Evolutionary conservation across 1,284 basidiomycete species (phyloP), one percentile per base, ranked within the genome.

Genomic region (Ceratobasidium sp.): DNA sequence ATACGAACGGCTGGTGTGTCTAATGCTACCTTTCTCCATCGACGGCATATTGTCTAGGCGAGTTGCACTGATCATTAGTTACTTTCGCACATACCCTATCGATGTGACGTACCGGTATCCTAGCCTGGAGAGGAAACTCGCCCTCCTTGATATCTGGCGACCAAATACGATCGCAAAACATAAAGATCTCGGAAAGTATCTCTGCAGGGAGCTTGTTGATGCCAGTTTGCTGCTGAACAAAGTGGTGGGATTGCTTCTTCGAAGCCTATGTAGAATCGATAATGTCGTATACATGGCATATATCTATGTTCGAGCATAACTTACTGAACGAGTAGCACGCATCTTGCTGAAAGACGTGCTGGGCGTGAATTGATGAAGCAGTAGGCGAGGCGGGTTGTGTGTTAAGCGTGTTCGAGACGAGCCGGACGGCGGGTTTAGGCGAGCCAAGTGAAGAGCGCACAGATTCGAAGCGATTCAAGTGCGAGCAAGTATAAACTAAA

Each of bases 141-240:
- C 8, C 35, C 15, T 43, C 40, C n/a, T 42, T 38, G 20, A 2
- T 12, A 31, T 31, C 32, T 25, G 45, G 47, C 15, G 17, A 31
- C n/a, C 29, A 52, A 29, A 25, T 17, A 50, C 22, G 22, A 52
- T 17, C 34, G 22, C 32, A 38, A 65, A 38, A 15, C 8, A 65
- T 8, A 40, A 43, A 54, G n/a, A 54, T 45, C 15, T 29, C 5
- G 27, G 32, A 31, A 12, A 53, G 40, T n/a, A 67, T 31, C 22
- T 67, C 62, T 1, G 25, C 6, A 20, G 62, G 62, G 45, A 67
- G 62, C 15, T 25, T 17, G 29, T 67, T 54, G 42, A 47, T 25
- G 43, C 4, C 13, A 20, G 25, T 32, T 4, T 13, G 8, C 12
- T 58, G 43, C 40, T 27, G 27, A 27, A 15, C 8, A 27, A 13